phyloP scores from a whole-genome alignment of 257 asterid species.

The Solanum chilense region DNA sequence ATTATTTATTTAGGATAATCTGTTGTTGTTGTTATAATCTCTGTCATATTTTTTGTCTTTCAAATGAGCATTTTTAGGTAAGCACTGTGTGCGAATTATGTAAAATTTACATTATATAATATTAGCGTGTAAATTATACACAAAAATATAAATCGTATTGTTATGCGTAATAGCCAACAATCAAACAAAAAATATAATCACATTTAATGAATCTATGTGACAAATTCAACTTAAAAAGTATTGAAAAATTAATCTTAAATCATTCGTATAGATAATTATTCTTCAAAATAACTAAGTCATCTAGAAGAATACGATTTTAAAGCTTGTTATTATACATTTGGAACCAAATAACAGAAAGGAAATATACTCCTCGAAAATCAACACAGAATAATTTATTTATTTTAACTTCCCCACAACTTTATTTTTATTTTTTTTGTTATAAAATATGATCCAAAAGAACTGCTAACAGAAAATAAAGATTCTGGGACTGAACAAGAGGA shows the following conservation, averaged over 20 bases:
- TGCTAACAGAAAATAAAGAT: background rate
- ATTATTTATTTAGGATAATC: background rate
- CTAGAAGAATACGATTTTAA: too few species aligned
- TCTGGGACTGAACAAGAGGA: background rate
- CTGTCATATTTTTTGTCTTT: too few species aligned
- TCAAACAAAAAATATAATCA: too few species aligned
- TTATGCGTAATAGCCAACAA: background rate
- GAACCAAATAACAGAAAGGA: background rate
- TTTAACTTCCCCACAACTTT: background rate
- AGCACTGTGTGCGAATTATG: too few species aligned
- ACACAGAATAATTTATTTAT: background rate
- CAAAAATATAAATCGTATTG: accelerated
- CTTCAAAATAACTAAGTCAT: accelerated
- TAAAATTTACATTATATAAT: too few species aligned
- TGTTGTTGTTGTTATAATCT: too few species aligned
- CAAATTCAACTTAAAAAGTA: too few species aligned
- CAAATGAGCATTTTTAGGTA: accelerated
- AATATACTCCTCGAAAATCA: background rate
- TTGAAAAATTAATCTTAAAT: accelerated
- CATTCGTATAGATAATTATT: too few species aligned
- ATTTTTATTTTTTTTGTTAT: background rate
- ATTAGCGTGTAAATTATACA: too few species aligned
- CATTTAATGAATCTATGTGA: too few species aligned
- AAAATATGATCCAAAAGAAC: background rate
- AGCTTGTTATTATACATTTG: background rate